Conservation (phyloP, 192 early-diverging fungal species). For the Lobosporangium transversale region DNA sequence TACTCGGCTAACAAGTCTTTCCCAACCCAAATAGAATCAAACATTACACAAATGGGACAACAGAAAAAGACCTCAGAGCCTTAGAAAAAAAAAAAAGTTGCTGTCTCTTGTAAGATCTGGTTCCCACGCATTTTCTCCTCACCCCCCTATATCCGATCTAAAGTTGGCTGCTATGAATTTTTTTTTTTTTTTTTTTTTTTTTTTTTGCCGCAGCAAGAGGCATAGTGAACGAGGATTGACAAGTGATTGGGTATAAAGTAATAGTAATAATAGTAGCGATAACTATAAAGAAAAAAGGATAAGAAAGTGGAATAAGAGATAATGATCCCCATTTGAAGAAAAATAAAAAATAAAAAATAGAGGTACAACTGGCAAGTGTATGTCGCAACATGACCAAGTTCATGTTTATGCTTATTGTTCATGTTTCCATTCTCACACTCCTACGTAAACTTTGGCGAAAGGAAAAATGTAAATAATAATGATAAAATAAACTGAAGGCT, state of each 20-base stretch:
- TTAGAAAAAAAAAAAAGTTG: conserved; percentile 1
- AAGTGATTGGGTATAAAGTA: background rate
- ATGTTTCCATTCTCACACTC: no score
- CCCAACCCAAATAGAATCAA: no score
- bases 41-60: no score
- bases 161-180: background rate
- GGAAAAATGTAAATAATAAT: background rate
- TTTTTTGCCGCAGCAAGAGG: background rate
- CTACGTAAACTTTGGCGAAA: background rate
- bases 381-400: background rate
- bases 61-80: no score
- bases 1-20: no score
- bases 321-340: conserved; percentile 1
- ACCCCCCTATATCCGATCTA: no score
- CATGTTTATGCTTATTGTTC: no score
- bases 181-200: conserved; percentile 1
- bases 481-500: conserved; percentile 9
- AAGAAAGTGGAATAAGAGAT: conserved; percentile 25
- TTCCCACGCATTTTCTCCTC: background rate
- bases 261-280: background rate
- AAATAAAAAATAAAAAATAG: background rate
- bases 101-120: background rate
- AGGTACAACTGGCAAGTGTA: background rate
- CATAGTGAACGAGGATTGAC: background rate
- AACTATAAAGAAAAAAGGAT: background rate